phyloP scores from a whole-genome alignment of 169 alveolate genomes.

The Plasmodium relictum region DNA sequence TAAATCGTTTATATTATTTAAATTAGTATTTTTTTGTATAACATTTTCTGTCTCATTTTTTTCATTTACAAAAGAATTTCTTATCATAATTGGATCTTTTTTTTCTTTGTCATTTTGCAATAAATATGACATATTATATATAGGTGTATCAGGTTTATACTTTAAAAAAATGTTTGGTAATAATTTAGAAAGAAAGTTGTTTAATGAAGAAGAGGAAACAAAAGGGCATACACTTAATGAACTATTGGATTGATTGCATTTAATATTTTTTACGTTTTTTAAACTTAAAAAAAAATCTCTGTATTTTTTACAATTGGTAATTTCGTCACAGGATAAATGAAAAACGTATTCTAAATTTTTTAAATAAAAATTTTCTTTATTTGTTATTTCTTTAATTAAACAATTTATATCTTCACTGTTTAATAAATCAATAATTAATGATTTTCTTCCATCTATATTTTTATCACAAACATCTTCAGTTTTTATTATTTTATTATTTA shows the following conservation, averaged over 20 bases:
- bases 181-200: conserved; percentile 61
- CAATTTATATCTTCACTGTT: conserved; percentile 24
- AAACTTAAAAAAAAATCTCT: conserved; percentile 55
- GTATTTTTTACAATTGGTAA: conserved; percentile 29
- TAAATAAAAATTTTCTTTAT: conserved; percentile 39
- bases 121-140: conserved; percentile 18
- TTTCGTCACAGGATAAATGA: conserved; percentile 58
- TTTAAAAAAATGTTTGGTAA: conserved; percentile 69
- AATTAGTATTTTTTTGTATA: not conserved
- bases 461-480: conserved; percentile 91
- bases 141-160: conserved; percentile 58
- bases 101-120: not conserved
- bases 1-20: not conserved
- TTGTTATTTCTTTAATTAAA: conserved; percentile 15
- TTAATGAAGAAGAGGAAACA: conserved; percentile 63
- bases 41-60: conserved; percentile 1
- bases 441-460: conserved; percentile 83
- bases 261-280: conserved; percentile 68
- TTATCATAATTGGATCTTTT: not conserved
- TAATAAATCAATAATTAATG: conserved; percentile 68
- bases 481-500: conserved; percentile 84
- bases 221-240: conserved; percentile 70
- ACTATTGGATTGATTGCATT: conserved; percentile 57
- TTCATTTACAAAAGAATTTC: not conserved
- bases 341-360: conserved; percentile 71